Evolutionary conservation across 345 rosid species (phyloP).

Genomic region (Isatis tinctoria): DNA sequence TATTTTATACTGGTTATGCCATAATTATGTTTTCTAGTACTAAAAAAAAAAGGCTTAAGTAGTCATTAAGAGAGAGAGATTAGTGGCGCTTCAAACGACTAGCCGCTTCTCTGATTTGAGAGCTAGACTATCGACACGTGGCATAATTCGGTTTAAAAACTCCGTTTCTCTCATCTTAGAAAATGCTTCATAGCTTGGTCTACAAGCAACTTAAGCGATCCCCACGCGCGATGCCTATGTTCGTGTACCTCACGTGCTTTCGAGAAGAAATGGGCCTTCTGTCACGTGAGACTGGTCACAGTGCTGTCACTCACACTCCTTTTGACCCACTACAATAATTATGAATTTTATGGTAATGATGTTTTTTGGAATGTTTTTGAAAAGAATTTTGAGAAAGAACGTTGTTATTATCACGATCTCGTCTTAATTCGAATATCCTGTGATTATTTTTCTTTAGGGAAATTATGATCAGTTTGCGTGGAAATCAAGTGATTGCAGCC

Average conservation of each 20-base stretch:
- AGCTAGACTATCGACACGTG: constrained; percentile 32
- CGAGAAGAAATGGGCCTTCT: constrained; percentile 16
- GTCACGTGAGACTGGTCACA: constrained; percentile 32
- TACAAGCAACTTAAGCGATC: constrained; percentile 23
- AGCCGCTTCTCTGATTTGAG: constrained; percentile 35
- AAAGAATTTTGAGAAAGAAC: not conserved
- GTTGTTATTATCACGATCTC: not conserved
- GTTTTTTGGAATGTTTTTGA: not conserved
- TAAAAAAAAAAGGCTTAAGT: no score
- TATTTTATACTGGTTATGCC: not conserved
- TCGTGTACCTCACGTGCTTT: not conserved
- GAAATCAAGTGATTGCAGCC: constrained; percentile 24
- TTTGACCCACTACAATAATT: constrained; percentile 26
- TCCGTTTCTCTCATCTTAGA: not conserved
- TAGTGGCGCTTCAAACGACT: constrained; percentile 39
- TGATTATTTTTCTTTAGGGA: not conserved
- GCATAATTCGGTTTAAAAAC: not conserved
- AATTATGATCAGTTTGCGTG: constrained; percentile 27
- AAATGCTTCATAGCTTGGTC: constrained; percentile 19
- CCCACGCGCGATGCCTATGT: not conserved
- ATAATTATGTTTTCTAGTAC: constrained; percentile 19
- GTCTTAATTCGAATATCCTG: not conserved
- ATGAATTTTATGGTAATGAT: constrained; percentile 21
- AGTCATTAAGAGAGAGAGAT: constrained; percentile 26
- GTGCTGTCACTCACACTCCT: constrained; percentile 5